These are phyloP conservation scores for Aspergillus terreus DNA, from an alignment of 2,329 filamentous ascomycete genomes.

Conservation along the genomic window DNA sequence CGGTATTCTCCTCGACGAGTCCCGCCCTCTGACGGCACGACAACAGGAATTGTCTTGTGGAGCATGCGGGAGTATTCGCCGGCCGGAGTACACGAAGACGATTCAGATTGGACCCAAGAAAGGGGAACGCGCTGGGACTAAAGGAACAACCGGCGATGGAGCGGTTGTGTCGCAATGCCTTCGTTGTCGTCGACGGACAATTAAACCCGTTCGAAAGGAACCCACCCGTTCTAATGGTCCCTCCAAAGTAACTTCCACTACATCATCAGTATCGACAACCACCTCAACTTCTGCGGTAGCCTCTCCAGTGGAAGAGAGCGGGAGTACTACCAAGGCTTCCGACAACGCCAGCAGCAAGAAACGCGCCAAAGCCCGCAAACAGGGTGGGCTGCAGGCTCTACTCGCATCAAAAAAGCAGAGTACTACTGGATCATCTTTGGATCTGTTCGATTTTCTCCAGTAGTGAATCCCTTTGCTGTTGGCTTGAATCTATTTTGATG, in stretches of 20 bases:
- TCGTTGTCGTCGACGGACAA: constrained; percentile 32
- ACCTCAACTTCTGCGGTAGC: constrained; percentile 7
- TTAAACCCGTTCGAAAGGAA: constrained; percentile 22
- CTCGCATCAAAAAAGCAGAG: constrained; percentile 42
- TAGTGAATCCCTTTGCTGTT: constrained; percentile 19
- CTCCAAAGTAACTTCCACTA: constrained; percentile 10
- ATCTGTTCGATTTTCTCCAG: constrained; percentile 54
- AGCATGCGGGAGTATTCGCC: constrained; percentile 38
- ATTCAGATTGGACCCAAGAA: constrained; percentile 23
- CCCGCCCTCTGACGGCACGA: constrained; percentile 27
- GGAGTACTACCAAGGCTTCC: constrained; percentile 17
- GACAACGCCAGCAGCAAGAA: constrained; percentile 52
- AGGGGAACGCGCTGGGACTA: constrained; percentile 9
- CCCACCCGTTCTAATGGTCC: constrained; percentile 8
- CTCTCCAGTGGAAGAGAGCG: constrained; percentile 5
- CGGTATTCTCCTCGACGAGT: constrained; percentile 31
- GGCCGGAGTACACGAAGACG: constrained; percentile 27
- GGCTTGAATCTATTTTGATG: constrained; percentile 11
- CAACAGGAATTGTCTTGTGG: constrained; percentile 35
- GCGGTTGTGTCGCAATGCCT: constrained; percentile 36
- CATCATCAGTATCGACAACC: constrained; percentile 9
- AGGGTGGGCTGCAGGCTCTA: constrained; percentile 52
- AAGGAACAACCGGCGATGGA: constrained; percentile 13
- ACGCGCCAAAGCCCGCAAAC: constrained; percentile 52
- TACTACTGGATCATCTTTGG: constrained; percentile 36